Evolutionary conservation across 306 rosid species (phyloP).

Genomic region (Rubus parviflorus): DNA sequence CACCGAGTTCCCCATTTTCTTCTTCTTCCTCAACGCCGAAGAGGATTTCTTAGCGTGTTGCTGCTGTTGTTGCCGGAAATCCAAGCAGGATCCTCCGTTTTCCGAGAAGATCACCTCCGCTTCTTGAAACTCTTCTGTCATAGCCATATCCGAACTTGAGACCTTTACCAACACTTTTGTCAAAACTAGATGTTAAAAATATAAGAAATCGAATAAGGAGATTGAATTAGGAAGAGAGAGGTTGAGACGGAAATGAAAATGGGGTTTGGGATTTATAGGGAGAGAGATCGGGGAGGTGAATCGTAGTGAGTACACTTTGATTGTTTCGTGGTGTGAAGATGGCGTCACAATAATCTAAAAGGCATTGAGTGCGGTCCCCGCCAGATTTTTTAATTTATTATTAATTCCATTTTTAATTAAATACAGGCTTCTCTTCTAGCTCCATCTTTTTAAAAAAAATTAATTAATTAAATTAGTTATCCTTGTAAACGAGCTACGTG

Average conservation of each 20-base stretch:
- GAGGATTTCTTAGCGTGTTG: not conserved
- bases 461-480: too few species aligned
- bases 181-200: not conserved
- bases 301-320: conserved; percentile 45
- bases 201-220: not conserved
- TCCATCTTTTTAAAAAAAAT: not conserved
- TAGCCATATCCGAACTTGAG: not conserved
- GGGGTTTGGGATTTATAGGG: conserved; percentile 19
- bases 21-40: conserved; percentile 11
- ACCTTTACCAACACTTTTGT: not conserved
- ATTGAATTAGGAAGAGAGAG: conserved; percentile 15
- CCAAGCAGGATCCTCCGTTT: not conserved
- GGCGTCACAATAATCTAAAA: conserved; percentile 38
- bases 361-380: conserved; percentile 65
- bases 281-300: conserved; percentile 12
- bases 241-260: not conserved
- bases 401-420: not conserved
- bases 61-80: not conserved
- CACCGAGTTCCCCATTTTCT: conserved; percentile 36
- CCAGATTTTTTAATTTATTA: conserved; percentile 6
- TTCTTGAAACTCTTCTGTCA: conserved; percentile 65
- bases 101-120: conserved; percentile 72
- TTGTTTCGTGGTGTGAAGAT: conserved; percentile 43
- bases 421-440: not conserved
- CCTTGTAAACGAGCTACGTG: conserved; percentile 18